Evolutionary conservation across 306 rosid species (phyloP).

Genomic region (Dalbergia cochinchinensis): DNA sequence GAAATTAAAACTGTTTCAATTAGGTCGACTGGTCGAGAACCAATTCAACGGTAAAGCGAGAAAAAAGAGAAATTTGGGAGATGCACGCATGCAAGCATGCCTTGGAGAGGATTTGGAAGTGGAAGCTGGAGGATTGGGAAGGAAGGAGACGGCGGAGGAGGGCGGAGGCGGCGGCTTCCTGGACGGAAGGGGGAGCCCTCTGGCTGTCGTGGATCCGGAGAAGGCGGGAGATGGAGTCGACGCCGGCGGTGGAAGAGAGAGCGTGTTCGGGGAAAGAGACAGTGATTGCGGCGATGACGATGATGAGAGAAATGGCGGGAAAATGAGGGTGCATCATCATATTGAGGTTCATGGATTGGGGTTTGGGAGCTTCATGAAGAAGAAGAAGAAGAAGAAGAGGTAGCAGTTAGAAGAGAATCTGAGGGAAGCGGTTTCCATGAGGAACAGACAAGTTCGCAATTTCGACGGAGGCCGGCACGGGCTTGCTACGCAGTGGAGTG

Average conservation of each 20-base stretch:
- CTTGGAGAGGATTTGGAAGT: constrained; percentile 72
- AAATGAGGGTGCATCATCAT: constrained; percentile 45
- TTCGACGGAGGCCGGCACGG: constrained; percentile 55
- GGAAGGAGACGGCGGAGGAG: constrained; percentile 81
- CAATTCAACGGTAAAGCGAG: background rate
- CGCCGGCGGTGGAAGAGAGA: constrained; percentile 56
- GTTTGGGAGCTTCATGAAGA: background rate
- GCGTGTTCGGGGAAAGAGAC: constrained; percentile 15
- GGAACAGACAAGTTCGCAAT: constrained; percentile 43
- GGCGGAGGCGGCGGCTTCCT: constrained; percentile 75
- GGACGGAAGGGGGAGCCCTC: constrained; percentile 65
- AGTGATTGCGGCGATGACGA: constrained; percentile 4
- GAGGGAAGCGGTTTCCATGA: background rate
- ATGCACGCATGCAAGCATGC: constrained; percentile 20
- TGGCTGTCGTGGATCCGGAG: constrained; percentile 76
- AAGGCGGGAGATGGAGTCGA: constrained; percentile 64
- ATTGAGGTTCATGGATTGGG: background rate
- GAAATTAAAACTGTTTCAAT: background rate
- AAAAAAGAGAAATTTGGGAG: too few relatives aligned
- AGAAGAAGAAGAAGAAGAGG: background rate
- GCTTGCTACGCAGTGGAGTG: too few relatives aligned
- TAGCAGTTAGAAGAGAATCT: constrained; percentile 18
- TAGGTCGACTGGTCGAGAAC: background rate
- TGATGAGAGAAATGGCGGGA: constrained; percentile 55
- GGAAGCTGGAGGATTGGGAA: constrained; percentile 71